Percentiles rank a stretch among this genome's conserved stretches.
Conservation (phyloP, 768 basidiomycete genomes). For the Boletus speciosus region DNA sequence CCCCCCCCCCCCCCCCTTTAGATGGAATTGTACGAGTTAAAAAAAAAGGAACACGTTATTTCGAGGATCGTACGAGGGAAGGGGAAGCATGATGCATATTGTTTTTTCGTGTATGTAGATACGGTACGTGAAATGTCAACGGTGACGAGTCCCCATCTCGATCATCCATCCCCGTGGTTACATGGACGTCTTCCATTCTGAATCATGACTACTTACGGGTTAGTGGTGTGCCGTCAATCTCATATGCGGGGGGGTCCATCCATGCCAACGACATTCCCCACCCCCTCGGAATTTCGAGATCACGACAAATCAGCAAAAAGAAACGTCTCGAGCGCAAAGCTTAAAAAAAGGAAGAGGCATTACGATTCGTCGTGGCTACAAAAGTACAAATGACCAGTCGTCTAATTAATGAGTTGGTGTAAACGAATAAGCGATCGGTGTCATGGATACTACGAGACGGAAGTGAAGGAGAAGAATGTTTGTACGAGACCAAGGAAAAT, state of each 20-base stretch:
- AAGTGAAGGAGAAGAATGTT: neutral
- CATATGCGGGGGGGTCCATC: neutral
- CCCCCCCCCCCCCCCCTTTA: too few relatives aligned
- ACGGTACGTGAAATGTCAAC: too few relatives aligned
- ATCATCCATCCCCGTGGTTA: neutral
- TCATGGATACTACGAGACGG: conserved; percentile 14
- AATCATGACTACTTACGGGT: neutral
- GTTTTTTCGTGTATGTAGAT: too few relatives aligned
- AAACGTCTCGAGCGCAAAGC: too few relatives aligned
- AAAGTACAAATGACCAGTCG: conserved; percentile 15
- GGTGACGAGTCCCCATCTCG: too few relatives aligned
- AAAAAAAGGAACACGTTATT: too few relatives aligned
- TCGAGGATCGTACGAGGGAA: too few relatives aligned
- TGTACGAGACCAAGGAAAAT: neutral
- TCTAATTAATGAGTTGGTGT: neutral
- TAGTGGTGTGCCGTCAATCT: neutral
- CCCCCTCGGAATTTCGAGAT: neutral
- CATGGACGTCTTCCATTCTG: neutral
- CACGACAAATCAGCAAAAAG: neutral
- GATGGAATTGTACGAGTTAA: too few relatives aligned
- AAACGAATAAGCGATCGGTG: conserved; percentile 10
- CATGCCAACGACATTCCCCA: neutral
- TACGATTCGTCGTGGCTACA: neutral
- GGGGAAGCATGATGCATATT: too few relatives aligned
- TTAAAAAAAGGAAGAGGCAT: neutral